These are phyloP conservation scores for Chaetomiaceae sp. DNA, from an alignment of 2,329 filamentous ascomycete genomes.

Conservation along the genomic window DNA sequence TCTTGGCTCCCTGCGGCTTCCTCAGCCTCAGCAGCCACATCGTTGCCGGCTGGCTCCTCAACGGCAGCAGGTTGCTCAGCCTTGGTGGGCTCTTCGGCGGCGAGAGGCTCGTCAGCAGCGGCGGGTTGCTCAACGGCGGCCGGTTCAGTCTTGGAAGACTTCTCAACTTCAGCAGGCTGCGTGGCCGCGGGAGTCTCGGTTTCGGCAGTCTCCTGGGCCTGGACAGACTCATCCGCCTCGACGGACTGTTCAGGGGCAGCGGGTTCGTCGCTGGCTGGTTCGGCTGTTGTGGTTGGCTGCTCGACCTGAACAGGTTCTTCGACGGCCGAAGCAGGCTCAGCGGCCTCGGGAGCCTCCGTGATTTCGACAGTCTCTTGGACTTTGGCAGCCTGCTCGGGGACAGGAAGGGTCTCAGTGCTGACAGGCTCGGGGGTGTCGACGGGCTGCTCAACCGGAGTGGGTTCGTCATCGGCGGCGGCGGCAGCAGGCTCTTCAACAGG, in stretches of 20 bases:
- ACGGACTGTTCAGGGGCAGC: no score
- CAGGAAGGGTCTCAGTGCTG: background rate
- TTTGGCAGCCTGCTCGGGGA: background rate
- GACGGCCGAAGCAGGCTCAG: background rate
- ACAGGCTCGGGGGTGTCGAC: constrained; percentile 3
- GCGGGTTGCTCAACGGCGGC: constrained; percentile 6
- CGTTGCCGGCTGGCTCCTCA: constrained; percentile 6
- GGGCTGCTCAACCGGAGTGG: background rate
- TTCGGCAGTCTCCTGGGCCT: no score
- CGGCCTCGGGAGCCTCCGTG: background rate
- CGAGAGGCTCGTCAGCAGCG: constrained; percentile 9
- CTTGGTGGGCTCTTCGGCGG: constrained; percentile 8
- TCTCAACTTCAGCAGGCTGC: background rate
- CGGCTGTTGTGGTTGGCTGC: background rate
- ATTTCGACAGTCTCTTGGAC: constrained; percentile 2
- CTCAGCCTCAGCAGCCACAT: constrained; percentile 1
- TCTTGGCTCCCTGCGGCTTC: background rate
- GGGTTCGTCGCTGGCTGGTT: background rate
- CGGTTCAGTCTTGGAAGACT: constrained; percentile 9
- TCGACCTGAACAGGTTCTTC: background rate
- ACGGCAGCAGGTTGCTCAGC: constrained; percentile 11
- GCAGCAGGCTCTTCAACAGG: background rate
- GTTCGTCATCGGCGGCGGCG: background rate
- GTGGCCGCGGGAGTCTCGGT: no score
- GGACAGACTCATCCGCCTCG: background rate